Evolutionary conservation across 768 basidiomycete genomes (phyloP), one percentile per base, ranked within the genome.

Genomic region (Paxillus rubicundulus): DNA sequence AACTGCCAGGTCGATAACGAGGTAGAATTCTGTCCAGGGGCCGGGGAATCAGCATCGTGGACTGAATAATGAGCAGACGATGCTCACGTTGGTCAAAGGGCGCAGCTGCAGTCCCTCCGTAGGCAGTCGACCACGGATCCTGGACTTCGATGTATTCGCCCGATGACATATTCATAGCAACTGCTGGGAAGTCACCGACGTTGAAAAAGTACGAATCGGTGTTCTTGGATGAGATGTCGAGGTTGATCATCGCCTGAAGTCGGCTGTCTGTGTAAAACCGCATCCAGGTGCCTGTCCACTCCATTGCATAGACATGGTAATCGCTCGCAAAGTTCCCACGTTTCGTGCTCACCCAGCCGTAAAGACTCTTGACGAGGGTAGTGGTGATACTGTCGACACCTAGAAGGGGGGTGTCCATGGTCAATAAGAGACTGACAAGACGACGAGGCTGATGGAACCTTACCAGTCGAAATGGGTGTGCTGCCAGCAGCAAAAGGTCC

Each of bases 1-100:
- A 9, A 82, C 89, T 2, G 85, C 90, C 33, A 94, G 79, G 65
- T 89, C 80, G 64, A 95, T 72, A 61, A 91, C 82, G 21, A 94
- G 71, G 71, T 89, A 94, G 70, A 95, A 93, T 16, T 83, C 85
- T 83, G 50, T 36, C 13, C 8, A 12, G n/a, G n/a, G n/a, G n/a
- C n/a, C n/a, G n/a, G n/a, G n/a, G n/a, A n/a, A n/a, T n/a, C n/a
- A n/a, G 33, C 39, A 17, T n/a, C 27, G 40, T 45, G n/a, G 13
- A 21, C 32, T 30, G 51, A 47, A 28, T 43, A 30, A 8, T 27
- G 48, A 47, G 32, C 30, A 37, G 16, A 30, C 36, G 10, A 16
- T 10, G 55, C 52, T 5, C 41, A 57, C 76, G 62, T 79, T 68
- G 67, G 50, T 68, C 67, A 42, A 68, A 68, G 3, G 67, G 83